phyloP scores from a whole-genome alignment of 306 rosid species.

The Vigna mungo region DNA sequence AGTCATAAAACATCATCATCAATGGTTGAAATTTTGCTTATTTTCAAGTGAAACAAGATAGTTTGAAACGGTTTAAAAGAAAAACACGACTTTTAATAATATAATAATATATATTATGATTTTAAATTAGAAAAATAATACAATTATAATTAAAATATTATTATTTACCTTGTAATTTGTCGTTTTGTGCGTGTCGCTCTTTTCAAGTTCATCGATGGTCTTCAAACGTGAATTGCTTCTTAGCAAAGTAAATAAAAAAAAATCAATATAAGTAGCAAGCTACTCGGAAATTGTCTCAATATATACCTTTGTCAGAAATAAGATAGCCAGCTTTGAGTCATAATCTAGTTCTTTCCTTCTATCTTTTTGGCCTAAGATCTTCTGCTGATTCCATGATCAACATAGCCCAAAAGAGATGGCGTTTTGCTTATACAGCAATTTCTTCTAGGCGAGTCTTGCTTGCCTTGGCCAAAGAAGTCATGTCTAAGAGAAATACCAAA shows the following conservation, averaged over 20 bases:
- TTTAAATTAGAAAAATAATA: too few species aligned
- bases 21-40: too few species aligned
- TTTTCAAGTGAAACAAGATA: too few species aligned
- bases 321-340: neutral
- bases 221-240: neutral
- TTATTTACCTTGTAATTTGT: too few species aligned
- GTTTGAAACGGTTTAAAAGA: too few species aligned
- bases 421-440: conserved; percentile 63
- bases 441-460: conserved; percentile 62
- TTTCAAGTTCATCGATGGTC: too few species aligned
- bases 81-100: too few species aligned
- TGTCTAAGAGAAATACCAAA: conserved; percentile 47
- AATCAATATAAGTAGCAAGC: conserved; percentile 12
- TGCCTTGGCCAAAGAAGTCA: conserved; percentile 54
- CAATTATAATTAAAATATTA: too few species aligned
- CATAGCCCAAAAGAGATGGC: conserved; percentile 66
- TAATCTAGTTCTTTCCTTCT: conserved; percentile 48
- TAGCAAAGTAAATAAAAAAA: conserved; percentile 2
- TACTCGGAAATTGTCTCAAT: conserved; percentile 33
- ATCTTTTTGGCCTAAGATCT: neutral
- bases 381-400: conserved; percentile 17
- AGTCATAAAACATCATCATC: too few species aligned
- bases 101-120: too few species aligned
- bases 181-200: too few species aligned
- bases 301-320: neutral